Conservation (phyloP, 345 rosid genomes). For the Crucihimalaya himalaica region DNA sequence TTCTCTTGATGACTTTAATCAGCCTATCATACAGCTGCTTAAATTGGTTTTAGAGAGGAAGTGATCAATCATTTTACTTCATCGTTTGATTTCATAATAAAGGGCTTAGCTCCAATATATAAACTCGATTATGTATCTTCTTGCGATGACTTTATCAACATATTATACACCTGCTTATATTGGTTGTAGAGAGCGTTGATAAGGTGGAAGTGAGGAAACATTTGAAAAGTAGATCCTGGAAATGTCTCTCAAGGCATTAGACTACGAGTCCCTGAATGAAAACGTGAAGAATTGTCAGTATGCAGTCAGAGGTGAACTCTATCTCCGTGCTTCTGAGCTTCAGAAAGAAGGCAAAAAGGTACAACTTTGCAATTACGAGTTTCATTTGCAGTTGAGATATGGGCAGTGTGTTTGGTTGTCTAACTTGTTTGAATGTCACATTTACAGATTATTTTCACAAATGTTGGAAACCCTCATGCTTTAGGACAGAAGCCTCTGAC, state of each 20-base stretch:
- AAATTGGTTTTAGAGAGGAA: no score
- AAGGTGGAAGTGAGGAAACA: neutral
- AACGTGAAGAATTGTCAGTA: slow-evolving; percentile 94
- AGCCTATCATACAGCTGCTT: no score
- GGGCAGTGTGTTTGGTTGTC: neutral
- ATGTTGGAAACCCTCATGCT: slow-evolving; percentile 98
- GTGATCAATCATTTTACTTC: no score
- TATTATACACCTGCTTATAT: no score
- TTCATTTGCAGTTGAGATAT: neutral
- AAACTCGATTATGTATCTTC: no score
- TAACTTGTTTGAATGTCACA: slow-evolving; percentile 28
- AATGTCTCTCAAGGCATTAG: slow-evolving; percentile 73
- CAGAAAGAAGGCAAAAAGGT: slow-evolving; percentile 99
- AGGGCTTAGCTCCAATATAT: neutral
- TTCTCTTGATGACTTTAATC: no score
- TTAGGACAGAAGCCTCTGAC: slow-evolving; percentile 90
- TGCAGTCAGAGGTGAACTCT: slow-evolving; percentile 94
- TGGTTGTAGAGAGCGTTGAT: neutral
- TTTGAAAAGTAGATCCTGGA: neutral
- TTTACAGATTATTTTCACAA: slow-evolving; percentile 86
- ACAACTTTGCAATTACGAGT: neutral
- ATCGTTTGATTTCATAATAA: no score
- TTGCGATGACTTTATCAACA: no score
- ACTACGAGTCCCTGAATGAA: slow-evolving; percentile 77
- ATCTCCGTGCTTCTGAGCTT: slow-evolving; percentile 99